Percentiles rank a stretch among this genome's conserved stretches.
Evolutionary conservation across 139 green algal genomes (phyloP).

Genomic region (Haematococcus lacustris): DNA sequence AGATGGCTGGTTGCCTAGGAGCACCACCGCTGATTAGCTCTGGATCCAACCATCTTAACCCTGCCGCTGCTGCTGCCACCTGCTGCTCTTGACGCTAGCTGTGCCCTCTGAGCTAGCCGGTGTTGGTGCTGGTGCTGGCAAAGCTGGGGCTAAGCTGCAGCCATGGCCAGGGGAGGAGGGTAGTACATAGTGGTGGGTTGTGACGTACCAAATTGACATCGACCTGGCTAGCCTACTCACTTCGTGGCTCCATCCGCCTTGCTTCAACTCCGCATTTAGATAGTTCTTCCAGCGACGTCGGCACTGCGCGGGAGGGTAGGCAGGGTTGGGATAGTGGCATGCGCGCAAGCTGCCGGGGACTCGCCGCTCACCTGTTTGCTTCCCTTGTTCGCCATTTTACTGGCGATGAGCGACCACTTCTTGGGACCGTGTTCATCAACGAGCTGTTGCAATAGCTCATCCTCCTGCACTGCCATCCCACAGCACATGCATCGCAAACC

Average conservation of each 20-base stretch:
- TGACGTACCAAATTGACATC: background rate
- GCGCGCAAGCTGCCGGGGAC: background rate
- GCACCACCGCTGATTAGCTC: too few species aligned
- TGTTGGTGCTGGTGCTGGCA: background rate
- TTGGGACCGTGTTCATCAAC: slow-evolving; percentile 59
- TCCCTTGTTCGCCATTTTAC: slow-evolving; percentile 45
- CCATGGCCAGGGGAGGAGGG: background rate
- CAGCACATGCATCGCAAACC: too few species aligned
- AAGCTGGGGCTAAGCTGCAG: background rate
- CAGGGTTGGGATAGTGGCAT: background rate
- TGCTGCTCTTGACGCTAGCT: background rate
- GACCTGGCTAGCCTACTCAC: slow-evolving; percentile 2
- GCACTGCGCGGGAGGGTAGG: slow-evolving; percentile 25
- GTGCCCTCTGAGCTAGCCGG: background rate
- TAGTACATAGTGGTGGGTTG: background rate
- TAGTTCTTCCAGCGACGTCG: slow-evolving; percentile 69
- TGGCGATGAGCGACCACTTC: slow-evolving; percentile 54
- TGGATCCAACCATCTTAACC: too few species aligned
- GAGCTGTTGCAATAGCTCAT: slow-evolving; percentile 49
- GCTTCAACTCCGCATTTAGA: slow-evolving; percentile 62
- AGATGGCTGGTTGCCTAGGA: background rate
- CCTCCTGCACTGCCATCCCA: slow-evolving; percentile 57
- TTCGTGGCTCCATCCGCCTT: slow-evolving; percentile 37
- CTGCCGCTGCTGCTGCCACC: background rate
- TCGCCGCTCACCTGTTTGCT: slow-evolving; percentile 53